These are phyloP conservation scores for Didymellaceae sp. DNA, from an alignment of 2,329 filamentous ascomycete genomes.

Conservation along the genomic window DNA sequence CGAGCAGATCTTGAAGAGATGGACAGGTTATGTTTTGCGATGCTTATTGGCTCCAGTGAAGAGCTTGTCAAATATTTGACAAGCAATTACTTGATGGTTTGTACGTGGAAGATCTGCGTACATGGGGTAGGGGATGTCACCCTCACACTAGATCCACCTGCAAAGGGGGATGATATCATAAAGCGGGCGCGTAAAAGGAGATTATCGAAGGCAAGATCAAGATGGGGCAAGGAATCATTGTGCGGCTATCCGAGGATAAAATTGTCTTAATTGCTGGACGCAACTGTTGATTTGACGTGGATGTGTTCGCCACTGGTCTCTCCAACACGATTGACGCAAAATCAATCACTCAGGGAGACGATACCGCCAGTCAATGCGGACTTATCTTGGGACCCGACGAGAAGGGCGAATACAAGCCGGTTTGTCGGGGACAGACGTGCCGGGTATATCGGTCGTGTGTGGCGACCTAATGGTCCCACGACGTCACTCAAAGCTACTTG, in stretches of 20 bases:
- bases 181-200: slow-evolving; percentile 67
- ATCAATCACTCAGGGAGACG: slow-evolving; percentile 65
- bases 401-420: slow-evolving; percentile 40
- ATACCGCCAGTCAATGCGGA: slow-evolving; percentile 63
- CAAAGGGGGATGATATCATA: slow-evolving; percentile 71
- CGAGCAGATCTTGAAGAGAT: slow-evolving; percentile 8
- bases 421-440: slow-evolving; percentile 15
- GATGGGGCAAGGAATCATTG: slow-evolving; percentile 59
- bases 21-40: slow-evolving; percentile 15
- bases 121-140: slow-evolving; percentile 16
- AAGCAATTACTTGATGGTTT: slow-evolving; percentile 12
- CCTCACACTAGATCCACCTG: slow-evolving; percentile 15
- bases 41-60: slow-evolving; percentile 10
- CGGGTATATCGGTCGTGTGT: slow-evolving; percentile 16
- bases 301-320: slow-evolving; percentile 63
- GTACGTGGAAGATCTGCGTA: slow-evolving; percentile 13
- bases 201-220: slow-evolving; percentile 69
- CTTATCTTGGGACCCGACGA: slow-evolving; percentile 53
- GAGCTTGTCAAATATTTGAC: slow-evolving; percentile 11
- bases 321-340: slow-evolving; percentile 71
- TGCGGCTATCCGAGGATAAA: slow-evolving; percentile 56
- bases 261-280: slow-evolving; percentile 57
- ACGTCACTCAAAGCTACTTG: slow-evolving; percentile 13
- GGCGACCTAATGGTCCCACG: slow-evolving; percentile 7
- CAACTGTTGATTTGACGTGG: slow-evolving; percentile 65